Conservation (phyloP, 805 yeast genomes). For the Wickerhamiella qilinensis region DNA sequence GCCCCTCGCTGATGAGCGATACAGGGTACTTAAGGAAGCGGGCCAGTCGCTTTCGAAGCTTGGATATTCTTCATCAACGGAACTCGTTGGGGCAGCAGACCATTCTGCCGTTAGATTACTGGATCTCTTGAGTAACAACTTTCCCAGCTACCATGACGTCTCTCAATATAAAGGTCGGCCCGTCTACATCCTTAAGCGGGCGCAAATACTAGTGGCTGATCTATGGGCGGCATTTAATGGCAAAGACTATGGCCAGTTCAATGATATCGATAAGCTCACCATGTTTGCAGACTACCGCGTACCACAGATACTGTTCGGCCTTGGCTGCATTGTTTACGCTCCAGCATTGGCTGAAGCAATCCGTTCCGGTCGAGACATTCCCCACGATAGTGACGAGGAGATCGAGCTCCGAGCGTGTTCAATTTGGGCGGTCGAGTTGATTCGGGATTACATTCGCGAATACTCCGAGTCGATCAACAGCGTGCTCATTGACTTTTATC, state of each 20-base stretch:
- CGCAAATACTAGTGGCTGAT: conserved; percentile 28
- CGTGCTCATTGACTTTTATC: conserved; percentile 26
- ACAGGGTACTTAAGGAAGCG: conserved; percentile 23
- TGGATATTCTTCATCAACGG: conserved; percentile 11
- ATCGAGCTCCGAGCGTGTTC: conserved; percentile 29
- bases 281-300: conserved; percentile 34
- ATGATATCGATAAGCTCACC: conserved; percentile 25
- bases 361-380: conserved; percentile 11
- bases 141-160: conserved; percentile 24
- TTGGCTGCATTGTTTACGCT: conserved; percentile 25
- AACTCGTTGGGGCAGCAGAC: conserved; percentile 15
- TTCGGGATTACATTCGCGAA: conserved; percentile 15
- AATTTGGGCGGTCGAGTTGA: conserved; percentile 27
- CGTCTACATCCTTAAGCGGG: conserved; percentile 25
- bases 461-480: conserved; percentile 20
- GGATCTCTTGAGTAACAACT: conserved; percentile 14
- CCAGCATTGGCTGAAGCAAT: conserved; percentile 14
- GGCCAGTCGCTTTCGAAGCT: conserved; percentile 16
- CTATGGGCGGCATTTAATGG: conserved; percentile 30
- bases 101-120: conserved; percentile 23
- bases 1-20: conserved; percentile 24
- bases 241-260: conserved; percentile 21
- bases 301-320: conserved; percentile 26
- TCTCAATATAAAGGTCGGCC: conserved; percentile 16
- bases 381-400: conserved; percentile 22